These are phyloP conservation scores for Apium graveolens DNA, from an alignment of 129 eudicot genomes.

Conservation along the genomic window DNA sequence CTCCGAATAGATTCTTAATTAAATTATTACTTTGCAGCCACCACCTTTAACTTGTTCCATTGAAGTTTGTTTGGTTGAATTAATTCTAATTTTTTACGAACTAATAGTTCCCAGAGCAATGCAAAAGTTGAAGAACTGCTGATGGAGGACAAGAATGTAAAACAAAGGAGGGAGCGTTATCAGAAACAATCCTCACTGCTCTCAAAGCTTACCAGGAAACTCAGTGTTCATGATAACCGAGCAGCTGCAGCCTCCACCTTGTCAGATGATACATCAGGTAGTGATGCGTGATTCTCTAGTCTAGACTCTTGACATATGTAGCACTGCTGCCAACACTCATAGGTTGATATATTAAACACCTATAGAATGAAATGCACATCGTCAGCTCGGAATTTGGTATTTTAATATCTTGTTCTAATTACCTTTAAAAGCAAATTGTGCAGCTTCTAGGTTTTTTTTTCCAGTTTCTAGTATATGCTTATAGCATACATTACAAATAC, in stretches of 20 bases:
- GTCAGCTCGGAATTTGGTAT: neutral
- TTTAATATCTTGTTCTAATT: neutral
- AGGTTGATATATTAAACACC: neutral
- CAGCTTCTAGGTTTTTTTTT: no score
- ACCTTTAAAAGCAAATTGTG: neutral
- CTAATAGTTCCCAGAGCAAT: conserved; percentile 70
- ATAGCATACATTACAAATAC: neutral
- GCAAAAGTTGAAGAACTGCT: conserved; percentile 89
- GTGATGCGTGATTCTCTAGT: neutral
- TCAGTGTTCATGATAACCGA: conserved; percentile 86
- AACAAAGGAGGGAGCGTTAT: conserved; percentile 66
- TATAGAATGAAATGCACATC: neutral
- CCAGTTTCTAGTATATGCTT: neutral
- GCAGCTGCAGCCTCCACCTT: conserved; percentile 67
- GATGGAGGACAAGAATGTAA: conserved; percentile 84
- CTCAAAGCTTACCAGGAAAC: conserved; percentile 80
- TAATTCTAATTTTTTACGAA: neutral
- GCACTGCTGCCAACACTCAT: neutral
- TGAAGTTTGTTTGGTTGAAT: neutral
- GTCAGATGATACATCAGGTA: conserved; percentile 29
- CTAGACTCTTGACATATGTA: neutral
- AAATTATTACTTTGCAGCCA: neutral
- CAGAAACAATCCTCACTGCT: conserved; percentile 91
- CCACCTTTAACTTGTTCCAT: neutral
- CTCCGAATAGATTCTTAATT: neutral